phyloP scores from a whole-genome alignment of 495 filamentous ascomycete genomes.

The Penicillium lagena region DNA sequence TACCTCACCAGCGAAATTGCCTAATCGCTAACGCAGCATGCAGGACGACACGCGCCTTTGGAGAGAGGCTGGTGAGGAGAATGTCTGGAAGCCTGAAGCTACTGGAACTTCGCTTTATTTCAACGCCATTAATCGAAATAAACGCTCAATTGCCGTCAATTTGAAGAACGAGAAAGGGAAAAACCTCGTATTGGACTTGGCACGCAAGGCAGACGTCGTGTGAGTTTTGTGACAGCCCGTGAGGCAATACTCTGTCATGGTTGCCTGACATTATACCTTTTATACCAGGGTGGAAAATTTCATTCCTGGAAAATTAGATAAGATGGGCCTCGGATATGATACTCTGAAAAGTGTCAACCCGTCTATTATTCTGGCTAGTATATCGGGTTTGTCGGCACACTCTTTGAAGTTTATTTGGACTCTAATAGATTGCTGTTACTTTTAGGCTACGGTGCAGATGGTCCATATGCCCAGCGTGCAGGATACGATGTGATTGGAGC shows the following conservation, averaged over 20 bases:
- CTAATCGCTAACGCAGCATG: slow-evolving; percentile 40
- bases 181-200: slow-evolving; percentile 67
- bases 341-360: slow-evolving; percentile 67
- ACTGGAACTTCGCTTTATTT: slow-evolving; percentile 15
- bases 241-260: too few species aligned
- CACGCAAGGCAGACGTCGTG: slow-evolving; percentile 68
- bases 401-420: slow-evolving; percentile 31
- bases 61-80: slow-evolving; percentile 10
- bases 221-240: background rate
- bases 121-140: slow-evolving; percentile 67
- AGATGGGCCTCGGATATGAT: slow-evolving; percentile 73
- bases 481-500: slow-evolving; percentile 51
- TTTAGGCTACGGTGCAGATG: slow-evolving; percentile 43
- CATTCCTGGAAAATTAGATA: slow-evolving; percentile 70
- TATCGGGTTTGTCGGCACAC: slow-evolving; percentile 38
- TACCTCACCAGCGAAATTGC: slow-evolving; percentile 43
- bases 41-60: slow-evolving; percentile 32
- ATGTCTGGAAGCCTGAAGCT: slow-evolving; percentile 12
- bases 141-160: slow-evolving; percentile 77
- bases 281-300: slow-evolving; percentile 70
- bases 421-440: slow-evolving; percentile 44
- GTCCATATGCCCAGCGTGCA: slow-evolving; percentile 46
- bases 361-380: slow-evolving; percentile 21
- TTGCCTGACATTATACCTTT: too few species aligned
- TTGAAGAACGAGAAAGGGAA: slow-evolving; percentile 69